Evolutionary conservation across 2,329 filamentous ascomycete species (phyloP).

Genomic region (Achaetomium macrosporum): DNA sequence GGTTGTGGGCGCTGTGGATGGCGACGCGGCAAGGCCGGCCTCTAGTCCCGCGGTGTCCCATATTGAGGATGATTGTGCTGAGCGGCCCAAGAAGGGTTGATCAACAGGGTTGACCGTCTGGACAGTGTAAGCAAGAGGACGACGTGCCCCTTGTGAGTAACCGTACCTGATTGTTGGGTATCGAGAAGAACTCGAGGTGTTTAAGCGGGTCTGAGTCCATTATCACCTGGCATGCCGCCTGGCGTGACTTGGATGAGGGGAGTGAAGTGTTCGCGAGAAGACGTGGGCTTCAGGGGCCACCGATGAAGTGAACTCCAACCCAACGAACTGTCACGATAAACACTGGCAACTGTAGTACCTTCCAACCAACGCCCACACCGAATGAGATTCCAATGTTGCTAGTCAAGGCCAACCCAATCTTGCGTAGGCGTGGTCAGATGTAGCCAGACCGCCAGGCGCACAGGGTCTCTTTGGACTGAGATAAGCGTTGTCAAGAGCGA

Average conservation of each 20-base stretch:
- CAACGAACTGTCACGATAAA: no score
- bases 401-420: no score
- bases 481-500: no score
- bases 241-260: not conserved
- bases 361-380: no score
- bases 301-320: no score
- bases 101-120: constrained; percentile 32
- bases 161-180: constrained; percentile 35
- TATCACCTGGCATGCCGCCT: constrained; percentile 27
- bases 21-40: constrained; percentile 20
- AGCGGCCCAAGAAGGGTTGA: constrained; percentile 28
- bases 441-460: no score
- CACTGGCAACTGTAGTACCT: no score
- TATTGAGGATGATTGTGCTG: constrained; percentile 24
- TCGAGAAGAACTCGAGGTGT: constrained; percentile 37
- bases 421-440: no score
- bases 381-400: no score
- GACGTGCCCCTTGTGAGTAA: constrained; percentile 1
- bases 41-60: constrained; percentile 30
- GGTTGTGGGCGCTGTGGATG: constrained; percentile 24
- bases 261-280: not conserved
- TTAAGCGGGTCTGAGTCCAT: constrained; percentile 36
- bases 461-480: no score
- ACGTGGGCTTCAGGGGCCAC: not conserved
- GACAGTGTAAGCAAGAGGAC: constrained; percentile 21